A percentile compares a stretch with the other conserved stretches of the same genome.
These are phyloP conservation scores for Nemania sp. DNA, from an alignment of 2,329 filamentous ascomycete species.

Conservation along the genomic window DNA sequence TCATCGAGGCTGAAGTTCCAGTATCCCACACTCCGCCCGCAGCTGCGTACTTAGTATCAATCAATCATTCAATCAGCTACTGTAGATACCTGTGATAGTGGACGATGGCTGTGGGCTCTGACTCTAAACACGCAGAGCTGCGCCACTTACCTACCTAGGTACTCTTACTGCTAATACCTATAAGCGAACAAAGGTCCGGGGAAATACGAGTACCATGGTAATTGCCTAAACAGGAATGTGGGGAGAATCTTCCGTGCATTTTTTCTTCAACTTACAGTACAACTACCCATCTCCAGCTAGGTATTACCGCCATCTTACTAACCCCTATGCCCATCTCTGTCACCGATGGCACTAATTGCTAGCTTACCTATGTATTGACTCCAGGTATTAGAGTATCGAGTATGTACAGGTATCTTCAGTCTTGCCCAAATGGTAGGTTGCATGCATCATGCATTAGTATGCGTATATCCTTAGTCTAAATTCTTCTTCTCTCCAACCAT, in stretches of 20 bases:
- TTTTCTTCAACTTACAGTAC: conserved; percentile 9
- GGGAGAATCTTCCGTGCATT: conserved; percentile 21
- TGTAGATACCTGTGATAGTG: too few species aligned
- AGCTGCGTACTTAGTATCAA: conserved; percentile 7
- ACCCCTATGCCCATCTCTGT: conserved; percentile 14
- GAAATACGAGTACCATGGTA: conserved; percentile 4
- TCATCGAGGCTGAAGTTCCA: conserved; percentile 25
- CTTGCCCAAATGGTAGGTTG: too few species aligned
- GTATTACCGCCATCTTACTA: too few species aligned
- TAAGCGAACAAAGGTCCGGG: conserved; percentile 5
- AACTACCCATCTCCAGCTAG: background rate
- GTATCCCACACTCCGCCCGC: conserved; percentile 21
- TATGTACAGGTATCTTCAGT: too few species aligned
- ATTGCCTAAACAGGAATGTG: conserved; percentile 33
- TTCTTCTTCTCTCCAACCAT: conserved; percentile 13
- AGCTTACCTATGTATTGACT: too few species aligned
- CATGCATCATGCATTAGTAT: conserved; percentile 19
- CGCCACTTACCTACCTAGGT: too few species aligned
- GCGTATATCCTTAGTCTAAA: conserved; percentile 2
- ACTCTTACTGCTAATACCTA: background rate
- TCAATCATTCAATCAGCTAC: too few species aligned
- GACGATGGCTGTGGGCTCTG: background rate
- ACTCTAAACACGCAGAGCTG: conserved; percentile 16
- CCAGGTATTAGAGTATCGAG: too few species aligned
- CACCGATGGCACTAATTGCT: conserved; percentile 8